Base-by-base conservation (phyloP, 1,284 basidiomycete species). In the Marasmius oreades region DNA sequence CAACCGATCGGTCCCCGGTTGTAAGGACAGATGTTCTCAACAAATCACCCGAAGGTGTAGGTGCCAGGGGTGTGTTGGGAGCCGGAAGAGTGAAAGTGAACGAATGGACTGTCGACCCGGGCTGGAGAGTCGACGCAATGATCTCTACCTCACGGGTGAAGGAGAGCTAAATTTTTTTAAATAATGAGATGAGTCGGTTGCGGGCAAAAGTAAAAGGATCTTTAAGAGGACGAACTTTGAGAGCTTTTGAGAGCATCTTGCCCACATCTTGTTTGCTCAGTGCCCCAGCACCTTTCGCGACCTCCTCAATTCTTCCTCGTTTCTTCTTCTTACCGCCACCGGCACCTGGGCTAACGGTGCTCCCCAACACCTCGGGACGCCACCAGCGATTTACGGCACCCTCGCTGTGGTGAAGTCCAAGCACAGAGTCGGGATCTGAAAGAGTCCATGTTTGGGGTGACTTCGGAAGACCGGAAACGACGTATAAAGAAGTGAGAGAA, bases 111-210 rank as follows among this genome's bases (percentile, higher is more conserved):
- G 94, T 96, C 18, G 92, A 92, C 1, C 93, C 88, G 3, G 94
- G 94, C 63, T 95, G 90, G 7, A 95, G 79, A 0, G 92, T 92
- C 14, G 93, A 93, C 16, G 93, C 92, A 68, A 97, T 88, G 60
- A 98, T 90, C 69, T 98, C 95, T 51, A 98, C 92, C 74, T 95
- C 93, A 54, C 91, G 88, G 23, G 92, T 87, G 71, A 95, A 95
- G 16, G 90, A 90, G 51, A 92, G 84, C 89, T 90, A 62, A 31
- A 31, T 31, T 10, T n/a, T n/a, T n/a, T 43, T 42, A 36, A 26
- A 16, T 31, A 56, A 59, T 46, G 28, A 55, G 5, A 36, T 42
- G 11, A 53, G 52, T 46, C 34, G 56, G 33, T 56, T 33, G 22
- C 22, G 10, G 16, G 2, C 18, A 39, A 20, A 5, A 10, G 37